Base-by-base conservation (phyloP, 306 rosid genomes). In the Cicer cuneatum region DNA sequence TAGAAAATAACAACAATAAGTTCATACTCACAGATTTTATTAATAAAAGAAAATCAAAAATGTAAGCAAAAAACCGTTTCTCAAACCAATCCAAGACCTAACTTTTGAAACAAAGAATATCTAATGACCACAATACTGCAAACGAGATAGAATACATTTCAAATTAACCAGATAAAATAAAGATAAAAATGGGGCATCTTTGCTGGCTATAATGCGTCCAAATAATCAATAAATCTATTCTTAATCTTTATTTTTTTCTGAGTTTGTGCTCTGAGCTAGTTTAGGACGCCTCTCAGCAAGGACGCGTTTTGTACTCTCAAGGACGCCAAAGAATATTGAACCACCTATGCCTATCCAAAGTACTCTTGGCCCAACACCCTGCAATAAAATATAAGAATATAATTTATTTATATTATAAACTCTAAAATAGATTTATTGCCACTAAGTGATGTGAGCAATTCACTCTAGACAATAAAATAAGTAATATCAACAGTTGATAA, bases 311-410 rank as follows among this genome's bases (percentile, higher is more conserved):
- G 97, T 71, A 61, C 90, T 46, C 82, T 89, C 97, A 29, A 90
- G 90, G 19, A 90, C 89, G 1, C 97, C 89, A 42, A 90, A 89
- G 83, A 89, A 90, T 65, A 90, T 87, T 5, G 97, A 88, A 80
- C 97, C 97, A 29, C 97, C 97, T 39, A 90, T 82, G 29, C 97
- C 97, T 78, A 90, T 89, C 93, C 93, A 90, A 21, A 90, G 73
- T n/a, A 90, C 97, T 71, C 97, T 80, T 21, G 97, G 92, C 56
- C 90, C 92, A 54, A 86, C 24, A 29, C 91, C 95, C 97, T 89
- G 88, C 78, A 78, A 10, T 7, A 68, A 68, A 65, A 43, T 15
- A 42, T 43, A 64, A 68, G 39, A 52, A 11, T 45, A 64, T 43
- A 64, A 43, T 65, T 43, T 45, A 11, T 10, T 2, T 46, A 14